Base-by-base conservation (phyloP, 2,329 filamentous ascomycete genomes). In the Neonectria sp. region DNA sequence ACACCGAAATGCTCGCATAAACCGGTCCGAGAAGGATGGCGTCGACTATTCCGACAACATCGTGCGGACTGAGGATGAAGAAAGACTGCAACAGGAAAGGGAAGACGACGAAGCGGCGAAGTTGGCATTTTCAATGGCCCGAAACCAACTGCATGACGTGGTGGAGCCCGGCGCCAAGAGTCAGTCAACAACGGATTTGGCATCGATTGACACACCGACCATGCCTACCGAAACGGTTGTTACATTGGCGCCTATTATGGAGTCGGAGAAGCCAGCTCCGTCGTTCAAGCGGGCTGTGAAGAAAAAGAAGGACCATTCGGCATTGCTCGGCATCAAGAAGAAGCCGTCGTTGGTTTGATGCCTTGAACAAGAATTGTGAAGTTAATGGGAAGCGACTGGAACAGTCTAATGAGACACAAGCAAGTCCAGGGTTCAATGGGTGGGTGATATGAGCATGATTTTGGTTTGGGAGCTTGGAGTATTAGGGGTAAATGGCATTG, bases 81-180 rank as follows among this genome's bases (percentile, higher is more conserved):
- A 92, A 75, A 77, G 86, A 69, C 86, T 89, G 76, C 83, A 88
- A 69, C 88, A 93, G 73, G 95, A 98, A 69, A 86, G 84, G 74
- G 95, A 98, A 79, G 94, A 97, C 75, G 93, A 92, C 24, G 94
- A 97, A 79, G 91, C 91, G 21, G 95, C 95, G 3, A 88, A 88
- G 68, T 86, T 83, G 74, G 96, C 95, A 2, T 98, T 98, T 79
- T 89, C 89, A 68, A 87, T 87, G 29, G 89, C 87, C 4, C 86
- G 86, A 55, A 85, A 86, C 4, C 85, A 87, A 71, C 85, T 82
- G 74, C 86, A 88, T 13, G 75, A 86, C 6, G 82, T 87, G n/a
- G 85, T 86, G n/a, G 84, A 86, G 29, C 80, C 84, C 21, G 74
- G 78, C 6, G 76, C 79, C 33, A 12, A 13, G n/a, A 80, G 79